Percentiles rank a stretch among this genome's conserved stretches.
These are phyloP conservation scores for Colletotrichum sp. DNA, from an alignment of 2,329 filamentous ascomycete genomes.

Conservation along the genomic window DNA sequence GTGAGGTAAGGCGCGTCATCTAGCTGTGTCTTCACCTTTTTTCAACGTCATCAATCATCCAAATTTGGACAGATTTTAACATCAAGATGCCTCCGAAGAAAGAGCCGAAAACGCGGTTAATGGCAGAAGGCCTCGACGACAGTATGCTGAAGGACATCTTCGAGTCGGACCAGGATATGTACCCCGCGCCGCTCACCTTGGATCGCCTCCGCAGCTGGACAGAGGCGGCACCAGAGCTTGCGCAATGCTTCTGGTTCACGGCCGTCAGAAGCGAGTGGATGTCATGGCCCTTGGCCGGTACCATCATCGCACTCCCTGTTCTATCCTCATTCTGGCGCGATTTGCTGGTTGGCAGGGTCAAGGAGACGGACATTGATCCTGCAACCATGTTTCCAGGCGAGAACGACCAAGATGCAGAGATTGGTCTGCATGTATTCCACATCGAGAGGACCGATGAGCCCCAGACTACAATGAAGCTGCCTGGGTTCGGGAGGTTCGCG, in stretches of 20 bases:
- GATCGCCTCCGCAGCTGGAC: conserved; percentile 33
- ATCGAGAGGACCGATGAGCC: conserved; percentile 31
- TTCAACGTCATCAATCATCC: not conserved
- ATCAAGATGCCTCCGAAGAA: not conserved
- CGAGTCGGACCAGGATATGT: conserved; percentile 36
- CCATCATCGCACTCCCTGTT: conserved; percentile 36
- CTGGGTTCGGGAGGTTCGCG: conserved; percentile 23
- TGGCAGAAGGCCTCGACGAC: conserved; percentile 17
- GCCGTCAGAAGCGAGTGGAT: not conserved
- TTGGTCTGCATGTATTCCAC: conserved; percentile 41
- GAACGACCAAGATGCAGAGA: not conserved
- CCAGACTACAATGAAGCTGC: not conserved
- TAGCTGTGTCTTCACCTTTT: not conserved
- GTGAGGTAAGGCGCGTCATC: not conserved
- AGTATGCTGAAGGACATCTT: conserved; percentile 26
- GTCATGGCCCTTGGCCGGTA: conserved; percentile 22
- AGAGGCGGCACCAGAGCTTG: conserved; percentile 29
- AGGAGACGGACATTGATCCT: conserved; percentile 31
- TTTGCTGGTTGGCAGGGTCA: conserved; percentile 31
- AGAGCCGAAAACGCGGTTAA: not conserved
- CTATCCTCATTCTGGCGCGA: conserved; percentile 28
- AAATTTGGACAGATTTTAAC: rapidly evolving
- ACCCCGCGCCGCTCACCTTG: conserved; percentile 36
- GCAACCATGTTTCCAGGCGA: conserved; percentile 27
- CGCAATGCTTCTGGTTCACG: conserved; percentile 25